Base-by-base conservation (phyloP, 345 rosid genomes). In the Eucalyptus rudis region DNA sequence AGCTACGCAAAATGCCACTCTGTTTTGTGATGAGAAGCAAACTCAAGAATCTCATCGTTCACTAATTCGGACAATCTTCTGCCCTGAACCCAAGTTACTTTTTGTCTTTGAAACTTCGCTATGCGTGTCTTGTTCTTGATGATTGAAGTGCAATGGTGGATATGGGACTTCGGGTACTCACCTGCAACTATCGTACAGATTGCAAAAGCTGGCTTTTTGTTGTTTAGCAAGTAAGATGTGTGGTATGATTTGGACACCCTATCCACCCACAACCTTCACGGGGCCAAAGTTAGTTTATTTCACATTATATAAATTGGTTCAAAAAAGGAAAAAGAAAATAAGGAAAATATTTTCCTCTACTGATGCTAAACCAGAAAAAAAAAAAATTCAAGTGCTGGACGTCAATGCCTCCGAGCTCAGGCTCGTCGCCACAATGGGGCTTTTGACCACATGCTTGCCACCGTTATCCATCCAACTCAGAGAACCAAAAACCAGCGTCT, bases 401-500 rank as follows among this genome's bases (percentile, higher is more conserved):
- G 83, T 36, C 83, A 76, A 76, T 76, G 27, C 45, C 83, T 66
- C 25, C 6, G 84, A 54, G 59, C 58, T 80, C 19, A 91, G 31
- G 45, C 86, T 89, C 24, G 93, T 89, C 29, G 89, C 92, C 10
- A 91, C 94, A 44, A 95, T 91, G 13, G 96, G 95, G 90, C 97
- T 95, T 62, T 56, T 90, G 62, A 95, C 94, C 56, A 52, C 89
- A 86, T 94, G 86, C 87, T 89, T 92, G 11, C 92, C 90, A 33
- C 47, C 91, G n/a, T 16, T 49, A 33, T 94, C 96, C 80, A 79
- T 91, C 97, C 97, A 95, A 14, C 17, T 89, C 14, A 95, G 89
- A 71, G 88, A 91, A 51, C 96, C 96, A 88, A 88, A 94, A 14
- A 50, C 83, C 22, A 90, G 89, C 3, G n/a, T 31, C 20, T 86